Evolutionary conservation across 768 basidiomycete genomes (phyloP), one percentile per base, ranked within the genome.

Genomic region (Podaxis rugospora): DNA sequence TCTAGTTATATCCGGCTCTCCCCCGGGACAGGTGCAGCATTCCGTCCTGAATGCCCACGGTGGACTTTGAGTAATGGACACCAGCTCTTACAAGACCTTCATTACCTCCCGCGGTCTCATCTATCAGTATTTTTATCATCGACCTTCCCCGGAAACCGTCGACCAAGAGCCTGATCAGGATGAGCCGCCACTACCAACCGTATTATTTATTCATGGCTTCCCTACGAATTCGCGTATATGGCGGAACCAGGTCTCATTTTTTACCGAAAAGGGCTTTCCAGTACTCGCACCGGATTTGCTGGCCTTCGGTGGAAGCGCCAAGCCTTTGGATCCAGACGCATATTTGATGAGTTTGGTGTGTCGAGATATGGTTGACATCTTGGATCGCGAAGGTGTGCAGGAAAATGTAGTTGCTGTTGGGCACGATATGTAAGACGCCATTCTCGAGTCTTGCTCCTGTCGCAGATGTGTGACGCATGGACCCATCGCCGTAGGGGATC

Each of bases 201-300:
- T 82, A 5, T 64, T 82, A 11, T 76, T 82, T 61, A 64, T 78
- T 16, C 81, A 83, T 62, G 81, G 79, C 5, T 82, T 81, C 63
- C 80, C 78, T 13, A 70, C 73, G n/a, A 74, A 73, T 16, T 75
- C 78, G 2, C 61, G 61, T 47, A 68, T 75, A 49, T 82, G 81
- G 81, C 68, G 62, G 42, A 64, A 72, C 55, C 76, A 79, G 63
- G 67, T 78, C 42, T 58, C 66, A 7, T 80, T 72, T 66, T 80
- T 81, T 68, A 56, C 68, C 21, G 62, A 68, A 7, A 65, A 71
- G 61, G 81, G 80, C 7, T 83, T 78, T 66, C 70, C 76, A 14
- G 66, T 84, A 50, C 66, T 83, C 46, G 80, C 73, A 7, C 82
- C 78, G 10, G 82, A 84, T 62, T 70, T 80, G 67, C 73, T 83